Percentiles rank a stretch among this genome's conserved stretches.
These are phyloP conservation scores for Candida freyschussii DNA, from an alignment of 1,139 yeast genomes.

Conservation along the genomic window DNA sequence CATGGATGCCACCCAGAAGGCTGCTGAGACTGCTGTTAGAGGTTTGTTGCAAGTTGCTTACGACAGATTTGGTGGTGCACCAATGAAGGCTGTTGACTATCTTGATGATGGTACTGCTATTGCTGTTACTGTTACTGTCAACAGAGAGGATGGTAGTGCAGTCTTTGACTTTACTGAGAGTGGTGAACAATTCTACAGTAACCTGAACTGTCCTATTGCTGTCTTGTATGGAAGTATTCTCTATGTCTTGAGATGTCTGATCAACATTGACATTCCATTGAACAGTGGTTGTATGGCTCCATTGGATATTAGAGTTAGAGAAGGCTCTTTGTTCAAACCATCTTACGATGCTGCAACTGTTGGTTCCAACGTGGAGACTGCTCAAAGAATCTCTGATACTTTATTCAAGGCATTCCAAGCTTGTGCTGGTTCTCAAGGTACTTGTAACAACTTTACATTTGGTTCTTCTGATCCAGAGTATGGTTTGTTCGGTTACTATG, in stretches of 20 bases:
- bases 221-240: conserved; percentile 41
- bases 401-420: conserved; percentile 39
- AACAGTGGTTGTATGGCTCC: conserved; percentile 45
- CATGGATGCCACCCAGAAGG: conserved; percentile 57
- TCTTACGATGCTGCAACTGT: conserved; percentile 41
- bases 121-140: conserved; percentile 39
- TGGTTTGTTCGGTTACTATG: conserved; percentile 41
- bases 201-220: conserved; percentile 41
- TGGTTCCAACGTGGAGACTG: conserved; percentile 46
- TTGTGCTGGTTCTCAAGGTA: conserved; percentile 42
- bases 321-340: conserved; percentile 37
- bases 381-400: conserved; percentile 41
- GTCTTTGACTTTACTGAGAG: conserved; percentile 55
- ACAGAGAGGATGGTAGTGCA: conserved; percentile 42
- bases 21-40: conserved; percentile 54
- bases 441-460: conserved; percentile 42
- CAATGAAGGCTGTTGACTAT: conserved; percentile 43
- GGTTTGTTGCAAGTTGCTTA: conserved; percentile 36
- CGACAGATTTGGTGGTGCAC: conserved; percentile 29
- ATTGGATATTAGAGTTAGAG: conserved; percentile 36
- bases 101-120: conserved; percentile 63
- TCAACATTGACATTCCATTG: conserved; percentile 41
- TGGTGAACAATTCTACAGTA: conserved; percentile 37
- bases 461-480: conserved; percentile 35
- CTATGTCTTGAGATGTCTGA: conserved; percentile 40